phyloP scores from a whole-genome alignment of 768 basidiomycete species.

The Tulasnella sp. region DNA sequence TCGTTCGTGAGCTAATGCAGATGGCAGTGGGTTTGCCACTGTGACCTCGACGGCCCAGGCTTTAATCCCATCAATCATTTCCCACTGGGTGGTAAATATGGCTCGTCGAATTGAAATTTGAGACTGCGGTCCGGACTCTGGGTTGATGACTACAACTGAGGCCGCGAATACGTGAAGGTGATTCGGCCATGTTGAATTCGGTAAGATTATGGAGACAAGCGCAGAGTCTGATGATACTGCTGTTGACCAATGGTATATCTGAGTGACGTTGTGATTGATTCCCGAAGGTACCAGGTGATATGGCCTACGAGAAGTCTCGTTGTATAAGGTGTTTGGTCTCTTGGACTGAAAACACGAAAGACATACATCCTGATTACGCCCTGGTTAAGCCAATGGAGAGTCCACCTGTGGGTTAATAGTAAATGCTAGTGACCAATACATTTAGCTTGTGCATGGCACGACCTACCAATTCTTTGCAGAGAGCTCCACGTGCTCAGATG shows the following conservation, averaged over 20 bases:
- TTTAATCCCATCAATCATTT: slow-evolving; percentile 13
- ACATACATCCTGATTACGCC: slow-evolving; percentile 20
- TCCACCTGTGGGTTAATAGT: slow-evolving; percentile 18
- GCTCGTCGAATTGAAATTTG: slow-evolving; percentile 7
- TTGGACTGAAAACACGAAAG: neutral
- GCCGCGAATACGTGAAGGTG: slow-evolving; percentile 28
- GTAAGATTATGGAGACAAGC: slow-evolving; percentile 38
- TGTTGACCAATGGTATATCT: slow-evolving; percentile 21
- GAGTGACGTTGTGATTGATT: slow-evolving; percentile 21
- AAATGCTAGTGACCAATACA: neutral
- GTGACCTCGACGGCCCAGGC: slow-evolving; percentile 37
- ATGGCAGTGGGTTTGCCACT: slow-evolving; percentile 40
- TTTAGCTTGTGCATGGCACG: neutral
- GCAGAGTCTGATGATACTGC: slow-evolving; percentile 29
- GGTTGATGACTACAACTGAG: slow-evolving; percentile 14
- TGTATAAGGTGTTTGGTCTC: neutral
- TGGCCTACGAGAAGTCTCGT: slow-evolving; percentile 14
- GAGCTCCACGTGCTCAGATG: slow-evolving; percentile 17
- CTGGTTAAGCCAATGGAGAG: slow-evolving; percentile 21
- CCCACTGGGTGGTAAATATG: slow-evolving; percentile 16
- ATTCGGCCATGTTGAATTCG: slow-evolving; percentile 25
- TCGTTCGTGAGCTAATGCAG: slow-evolving; percentile 15
- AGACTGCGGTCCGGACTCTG: neutral
- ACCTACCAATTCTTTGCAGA: slow-evolving; percentile 19
- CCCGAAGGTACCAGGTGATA: slow-evolving; percentile 16